phyloP scores from a whole-genome alignment of 805 yeast genomes.

The Yamadazyma sp. region DNA sequence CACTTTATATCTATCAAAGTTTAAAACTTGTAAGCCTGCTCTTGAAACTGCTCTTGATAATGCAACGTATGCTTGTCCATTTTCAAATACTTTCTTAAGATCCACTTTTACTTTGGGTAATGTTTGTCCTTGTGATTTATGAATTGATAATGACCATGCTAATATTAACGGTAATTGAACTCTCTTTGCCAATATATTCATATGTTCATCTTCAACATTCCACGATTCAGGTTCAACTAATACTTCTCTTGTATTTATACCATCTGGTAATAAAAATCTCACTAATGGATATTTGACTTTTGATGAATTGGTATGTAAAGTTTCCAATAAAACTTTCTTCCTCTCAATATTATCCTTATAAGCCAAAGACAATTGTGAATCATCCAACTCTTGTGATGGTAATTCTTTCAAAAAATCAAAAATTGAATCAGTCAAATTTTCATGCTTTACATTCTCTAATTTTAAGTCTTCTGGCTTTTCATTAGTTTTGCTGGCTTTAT shows the following conservation, averaged over 20 bases:
- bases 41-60: conserved; percentile 84
- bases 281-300: conserved; percentile 68
- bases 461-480: conserved; percentile 16
- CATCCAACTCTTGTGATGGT: background rate
- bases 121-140: conserved; percentile 96
- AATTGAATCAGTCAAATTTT: conserved; percentile 38
- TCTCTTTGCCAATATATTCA: conserved; percentile 65
- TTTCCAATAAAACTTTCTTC: conserved; percentile 44
- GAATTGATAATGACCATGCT: conserved; percentile 97
- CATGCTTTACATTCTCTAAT: conserved; percentile 16
- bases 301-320: conserved; percentile 43
- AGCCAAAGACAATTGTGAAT: conserved; percentile 4
- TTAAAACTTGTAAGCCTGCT: conserved; percentile 76
- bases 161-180: conserved; percentile 80
- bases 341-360: conserved; percentile 37
- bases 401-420: conserved; percentile 44
- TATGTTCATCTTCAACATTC: conserved; percentile 72
- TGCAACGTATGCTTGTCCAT: conserved; percentile 96
- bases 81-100: conserved; percentile 71
- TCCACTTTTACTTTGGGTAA: conserved; percentile 81
- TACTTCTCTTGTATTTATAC: conserved; percentile 64
- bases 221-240: conserved; percentile 81
- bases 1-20: conserved; percentile 64
- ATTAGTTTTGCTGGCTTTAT: conserved; percentile 1
- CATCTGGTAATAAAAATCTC: conserved; percentile 67